Percentiles rank a stretch among this genome's conserved stretches.
phyloP scores from a whole-genome alignment of 208 protist genomes.

The Histomonas meleagridis region DNA sequence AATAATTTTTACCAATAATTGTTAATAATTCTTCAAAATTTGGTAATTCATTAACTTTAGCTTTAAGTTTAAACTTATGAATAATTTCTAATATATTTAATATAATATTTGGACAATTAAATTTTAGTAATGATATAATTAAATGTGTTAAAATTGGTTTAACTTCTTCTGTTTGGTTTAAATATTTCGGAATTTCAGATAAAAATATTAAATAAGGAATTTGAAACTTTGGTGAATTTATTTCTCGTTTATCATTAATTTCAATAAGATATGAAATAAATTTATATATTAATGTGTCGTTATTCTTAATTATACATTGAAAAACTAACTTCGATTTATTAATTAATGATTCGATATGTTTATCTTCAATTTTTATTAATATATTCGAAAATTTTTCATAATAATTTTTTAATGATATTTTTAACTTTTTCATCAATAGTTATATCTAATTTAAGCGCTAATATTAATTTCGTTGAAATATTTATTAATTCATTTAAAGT shows the following conservation, averaged over 20 bases:
- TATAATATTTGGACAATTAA: neutral
- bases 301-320: too few species aligned
- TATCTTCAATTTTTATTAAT: too few species aligned
- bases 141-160: neutral
- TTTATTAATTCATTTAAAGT: too few species aligned
- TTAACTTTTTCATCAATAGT: too few species aligned
- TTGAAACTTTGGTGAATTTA: neutral
- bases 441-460: too few species aligned
- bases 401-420: too few species aligned
- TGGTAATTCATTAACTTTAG: neutral
- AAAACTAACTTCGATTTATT: too few species aligned
- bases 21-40: neutral
- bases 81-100: neutral
- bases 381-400: too few species aligned
- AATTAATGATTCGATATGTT: too few species aligned
- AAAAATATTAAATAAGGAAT: neutral
- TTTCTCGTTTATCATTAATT: neutral
- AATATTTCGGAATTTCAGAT: neutral
- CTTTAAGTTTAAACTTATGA: neutral
- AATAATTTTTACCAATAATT: neutral
- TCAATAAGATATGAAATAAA: neutral
- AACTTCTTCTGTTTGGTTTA: neutral
- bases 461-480: too few species aligned
- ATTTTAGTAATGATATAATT: neutral
- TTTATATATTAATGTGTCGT: neutral